Percentiles rank a stretch among this genome's conserved stretches.
phyloP scores from a whole-genome alignment of 116 monocot species.

The Zostera marina region DNA sequence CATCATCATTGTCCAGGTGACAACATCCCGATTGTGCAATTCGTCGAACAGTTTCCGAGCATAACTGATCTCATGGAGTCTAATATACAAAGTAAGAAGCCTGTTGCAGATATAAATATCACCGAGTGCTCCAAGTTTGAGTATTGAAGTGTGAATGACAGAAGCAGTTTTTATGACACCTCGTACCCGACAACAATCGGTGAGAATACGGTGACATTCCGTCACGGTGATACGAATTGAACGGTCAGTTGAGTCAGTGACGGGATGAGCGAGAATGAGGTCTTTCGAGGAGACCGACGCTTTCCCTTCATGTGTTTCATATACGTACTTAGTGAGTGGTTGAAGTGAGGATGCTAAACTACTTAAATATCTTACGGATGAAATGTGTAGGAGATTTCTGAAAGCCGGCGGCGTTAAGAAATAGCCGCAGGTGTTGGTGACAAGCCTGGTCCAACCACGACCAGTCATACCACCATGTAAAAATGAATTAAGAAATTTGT shows the following conservation, averaged over 20 bases:
- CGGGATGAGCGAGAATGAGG: neutral
- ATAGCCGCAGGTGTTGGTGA: neutral
- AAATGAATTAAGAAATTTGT: neutral
- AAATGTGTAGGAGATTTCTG: neutral
- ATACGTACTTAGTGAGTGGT: neutral
- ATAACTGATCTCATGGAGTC: neutral
- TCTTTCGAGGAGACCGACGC: neutral
- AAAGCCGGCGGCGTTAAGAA: neutral
- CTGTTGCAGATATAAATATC: constrained; percentile 26
- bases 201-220: neutral
- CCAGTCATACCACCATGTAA: constrained; percentile 3
- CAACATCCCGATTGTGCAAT: constrained; percentile 41
- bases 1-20: constrained; percentile 52
- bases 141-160: constrained; percentile 30
- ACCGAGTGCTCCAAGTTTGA: constrained; percentile 33
- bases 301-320: neutral
- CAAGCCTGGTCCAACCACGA: neutral
- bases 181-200: neutral
- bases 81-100: constrained; percentile 36
- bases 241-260: neutral
- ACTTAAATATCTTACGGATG: neutral
- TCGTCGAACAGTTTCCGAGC: constrained; percentile 60
- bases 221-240: neutral
- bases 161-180: constrained; percentile 2
- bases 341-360: neutral